These are phyloP conservation scores for Gigaspora rosea DNA, from an alignment of 192 early-diverging fungal genomes.

Conservation along the genomic window DNA sequence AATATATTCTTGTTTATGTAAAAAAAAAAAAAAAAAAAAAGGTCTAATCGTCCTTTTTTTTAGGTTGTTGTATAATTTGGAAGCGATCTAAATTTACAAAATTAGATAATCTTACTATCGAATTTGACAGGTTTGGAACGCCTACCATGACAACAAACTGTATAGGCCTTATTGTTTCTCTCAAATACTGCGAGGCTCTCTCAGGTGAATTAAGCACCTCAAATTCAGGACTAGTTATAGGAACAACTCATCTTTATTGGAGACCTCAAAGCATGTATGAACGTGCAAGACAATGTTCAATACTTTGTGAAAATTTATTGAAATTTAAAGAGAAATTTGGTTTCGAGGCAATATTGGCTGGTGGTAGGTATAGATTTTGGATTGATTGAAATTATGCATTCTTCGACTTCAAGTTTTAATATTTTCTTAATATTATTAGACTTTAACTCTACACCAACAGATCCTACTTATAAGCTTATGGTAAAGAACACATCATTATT, in stretches of 20 bases:
- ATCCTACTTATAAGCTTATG: conserved; percentile 25
- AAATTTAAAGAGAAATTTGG: conserved; percentile 12
- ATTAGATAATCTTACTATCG: conserved; percentile 3
- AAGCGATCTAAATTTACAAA: conserved; percentile 24
- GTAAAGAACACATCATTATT: not conserved
- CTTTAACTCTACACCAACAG: conserved; percentile 17
- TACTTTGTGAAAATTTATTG: conserved; percentile 2
- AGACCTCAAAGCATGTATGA: conserved; percentile 30
- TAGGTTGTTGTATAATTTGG: conserved; percentile 31
- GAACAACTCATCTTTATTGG: conserved; percentile 30
- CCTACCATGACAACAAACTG: conserved; percentile 17
- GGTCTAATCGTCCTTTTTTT: not conserved
- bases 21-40: too few relatives aligned
- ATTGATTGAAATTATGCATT: not conserved
- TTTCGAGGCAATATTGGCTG: conserved; percentile 20
- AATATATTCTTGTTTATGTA: too few relatives aligned
- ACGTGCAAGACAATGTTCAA: conserved; percentile 18
- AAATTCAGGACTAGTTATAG: conserved; percentile 9
- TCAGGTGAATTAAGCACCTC: not conserved
- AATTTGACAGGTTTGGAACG: conserved; percentile 10
- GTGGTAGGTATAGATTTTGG: not conserved
- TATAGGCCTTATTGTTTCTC: conserved; percentile 3
- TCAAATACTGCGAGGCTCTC: not conserved
- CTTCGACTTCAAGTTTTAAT: not conserved
- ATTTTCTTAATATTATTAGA: not conserved